A percentile compares a stretch with the other conserved stretches of the same genome.
phyloP scores from a whole-genome alignment of 2,329 filamentous ascomycete species.

The Phoma sp. region DNA sequence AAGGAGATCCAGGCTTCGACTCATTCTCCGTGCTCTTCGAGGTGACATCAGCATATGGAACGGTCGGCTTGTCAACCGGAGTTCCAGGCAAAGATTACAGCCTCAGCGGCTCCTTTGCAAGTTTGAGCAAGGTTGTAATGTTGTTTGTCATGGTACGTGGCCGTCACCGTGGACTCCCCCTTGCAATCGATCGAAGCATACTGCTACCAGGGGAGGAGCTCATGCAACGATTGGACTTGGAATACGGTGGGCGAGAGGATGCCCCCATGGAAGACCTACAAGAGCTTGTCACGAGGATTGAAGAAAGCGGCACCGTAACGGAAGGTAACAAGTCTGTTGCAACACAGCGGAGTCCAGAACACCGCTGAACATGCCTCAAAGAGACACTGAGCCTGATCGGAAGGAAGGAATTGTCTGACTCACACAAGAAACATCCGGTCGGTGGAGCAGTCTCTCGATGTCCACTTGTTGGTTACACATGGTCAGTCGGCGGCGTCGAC shows the following conservation, averaged over 20 bases:
- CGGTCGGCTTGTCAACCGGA: conserved; percentile 66
- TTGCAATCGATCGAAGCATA: conserved; percentile 42
- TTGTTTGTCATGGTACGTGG: conserved; percentile 61
- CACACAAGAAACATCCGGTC: not conserved
- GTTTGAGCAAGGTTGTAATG: conserved; percentile 64
- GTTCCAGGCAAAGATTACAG: conserved; percentile 61
- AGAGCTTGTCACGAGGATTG: conserved; percentile 23
- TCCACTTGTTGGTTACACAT: not conserved
- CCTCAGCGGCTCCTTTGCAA: conserved; percentile 61
- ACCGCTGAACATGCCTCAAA: conserved; percentile 3
- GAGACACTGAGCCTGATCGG: not conserved
- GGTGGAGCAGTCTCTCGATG: not conserved
- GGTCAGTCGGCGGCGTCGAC: not conserved
- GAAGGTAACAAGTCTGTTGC: conserved; percentile 3
- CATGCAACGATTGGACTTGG: conserved; percentile 43
- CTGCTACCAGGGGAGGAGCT: conserved; percentile 40
- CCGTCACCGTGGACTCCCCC: conserved; percentile 36
- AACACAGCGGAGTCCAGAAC: conserved; percentile 22
- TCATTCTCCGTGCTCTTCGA: conserved; percentile 57
- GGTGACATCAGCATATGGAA: conserved; percentile 64
- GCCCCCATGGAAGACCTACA: conserved; percentile 20
- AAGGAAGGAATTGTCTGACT: not conserved
- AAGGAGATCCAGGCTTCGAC: conserved; percentile 38
- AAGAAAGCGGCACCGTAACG: conserved; percentile 18
- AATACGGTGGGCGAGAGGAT: conserved; percentile 30